Percentiles rank a stretch among this genome's conserved stretches.
Conservation (phyloP, 371 early-diverging fungal genomes). For the Mucor piriformis region DNA sequence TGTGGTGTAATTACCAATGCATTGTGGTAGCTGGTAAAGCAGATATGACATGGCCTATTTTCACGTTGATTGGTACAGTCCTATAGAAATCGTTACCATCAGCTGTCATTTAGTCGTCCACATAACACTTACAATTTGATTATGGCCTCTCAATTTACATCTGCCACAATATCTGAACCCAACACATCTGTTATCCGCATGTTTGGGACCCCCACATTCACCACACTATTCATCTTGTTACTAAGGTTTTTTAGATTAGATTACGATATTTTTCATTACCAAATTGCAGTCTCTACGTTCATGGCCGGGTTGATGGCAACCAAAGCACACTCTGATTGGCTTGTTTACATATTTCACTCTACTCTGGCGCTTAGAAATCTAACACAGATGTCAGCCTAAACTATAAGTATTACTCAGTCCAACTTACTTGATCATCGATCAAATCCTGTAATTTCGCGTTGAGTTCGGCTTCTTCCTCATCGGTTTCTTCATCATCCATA, state of each 20-base stretch:
- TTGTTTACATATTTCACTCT: not conserved
- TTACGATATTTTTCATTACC: not conserved
- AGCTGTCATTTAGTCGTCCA: not conserved
- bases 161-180: conserved; percentile 10
- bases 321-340: conserved; percentile 8
- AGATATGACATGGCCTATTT: not conserved
- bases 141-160: conserved; percentile 24
- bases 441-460: conserved; percentile 12
- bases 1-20: not conserved
- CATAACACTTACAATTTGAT: not conserved
- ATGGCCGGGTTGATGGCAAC: conserved; percentile 21
- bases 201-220: conserved; percentile 16
- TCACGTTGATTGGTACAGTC: conserved; percentile 7
- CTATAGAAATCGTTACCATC: not conserved
- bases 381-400: not conserved
- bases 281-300: conserved; percentile 5
- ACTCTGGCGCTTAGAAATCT: conserved; percentile 10
- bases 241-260: not conserved
- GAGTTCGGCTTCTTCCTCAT: conserved; percentile 23
- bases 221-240: not conserved
- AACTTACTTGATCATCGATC: conserved; percentile 22
- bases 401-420: not conserved
- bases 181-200: not conserved
- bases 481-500: conserved; percentile 17
- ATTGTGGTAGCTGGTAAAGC: conserved; percentile 11